phyloP scores from a whole-genome alignment of 352 stramenopile genomes.

The Globisporangium paddicum region DNA sequence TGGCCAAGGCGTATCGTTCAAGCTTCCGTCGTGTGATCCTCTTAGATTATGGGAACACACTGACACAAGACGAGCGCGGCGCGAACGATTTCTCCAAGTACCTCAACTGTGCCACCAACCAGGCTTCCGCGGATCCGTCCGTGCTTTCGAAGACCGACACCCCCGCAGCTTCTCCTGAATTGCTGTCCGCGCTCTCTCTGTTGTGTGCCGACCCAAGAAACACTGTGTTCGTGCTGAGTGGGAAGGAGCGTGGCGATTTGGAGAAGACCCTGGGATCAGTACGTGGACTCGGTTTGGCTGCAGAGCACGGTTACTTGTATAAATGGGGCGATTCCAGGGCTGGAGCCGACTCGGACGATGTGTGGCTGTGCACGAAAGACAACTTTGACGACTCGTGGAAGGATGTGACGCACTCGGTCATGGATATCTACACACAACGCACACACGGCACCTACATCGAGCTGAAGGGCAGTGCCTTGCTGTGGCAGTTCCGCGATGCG shows the following conservation, averaged over 20 bases:
- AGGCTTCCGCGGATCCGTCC: slow-evolving; percentile 22
- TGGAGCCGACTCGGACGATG: slow-evolving; percentile 35
- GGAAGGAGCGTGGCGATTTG: slow-evolving; percentile 93
- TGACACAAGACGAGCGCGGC: slow-evolving; percentile 87
- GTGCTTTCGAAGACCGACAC: slow-evolving; percentile 32
- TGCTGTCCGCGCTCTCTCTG: slow-evolving; percentile 88
- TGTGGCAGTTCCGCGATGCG: slow-evolving; percentile 99
- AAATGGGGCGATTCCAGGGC: slow-evolving; percentile 81
- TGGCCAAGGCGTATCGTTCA: slow-evolving; percentile 88
- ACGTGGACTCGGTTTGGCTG: slow-evolving; percentile 93
- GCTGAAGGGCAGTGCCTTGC: slow-evolving; percentile 96
- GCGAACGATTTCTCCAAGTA: slow-evolving; percentile 84
- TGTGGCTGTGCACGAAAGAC: slow-evolving; percentile 84
- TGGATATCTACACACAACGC: slow-evolving; percentile 98
- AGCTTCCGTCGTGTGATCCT: slow-evolving; percentile 92
- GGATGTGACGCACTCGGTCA: slow-evolving; percentile 95
- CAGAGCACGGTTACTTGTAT: slow-evolving; percentile 99
- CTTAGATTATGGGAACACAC: slow-evolving; percentile 98
- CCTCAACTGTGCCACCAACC: slow-evolving; percentile 37
- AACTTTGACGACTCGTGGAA: slow-evolving; percentile 97
- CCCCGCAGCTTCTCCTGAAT: slow-evolving; percentile 48
- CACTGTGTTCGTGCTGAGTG: slow-evolving; percentile 98
- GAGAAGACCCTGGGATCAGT: slow-evolving; percentile 93
- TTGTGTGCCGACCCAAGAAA: slow-evolving; percentile 95
- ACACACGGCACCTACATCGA: slow-evolving; percentile 99